phyloP scores from a whole-genome alignment of 148 eudicot genomes.

The Amaranthus hypochondriacus region DNA sequence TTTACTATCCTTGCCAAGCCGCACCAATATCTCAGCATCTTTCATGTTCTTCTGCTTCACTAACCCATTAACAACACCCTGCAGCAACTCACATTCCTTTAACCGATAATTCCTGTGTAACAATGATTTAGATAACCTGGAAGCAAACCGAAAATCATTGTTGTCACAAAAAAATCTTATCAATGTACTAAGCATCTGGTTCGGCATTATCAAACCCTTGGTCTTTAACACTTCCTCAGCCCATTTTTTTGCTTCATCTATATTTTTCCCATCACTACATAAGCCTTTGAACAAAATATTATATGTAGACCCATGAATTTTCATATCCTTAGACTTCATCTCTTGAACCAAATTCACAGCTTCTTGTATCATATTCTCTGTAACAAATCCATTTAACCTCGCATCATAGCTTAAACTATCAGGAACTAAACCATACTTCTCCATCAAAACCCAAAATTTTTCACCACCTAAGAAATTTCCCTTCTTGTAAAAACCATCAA shows the following conservation, averaged over 20 bases:
- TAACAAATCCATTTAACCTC: slow-evolving; percentile 24
- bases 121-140: slow-evolving; percentile 21
- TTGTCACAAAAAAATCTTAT: slow-evolving; percentile 29
- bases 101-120: slow-evolving; percentile 4
- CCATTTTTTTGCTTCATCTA: slow-evolving; percentile 33
- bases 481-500: slow-evolving; percentile 24
- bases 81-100: slow-evolving; percentile 21
- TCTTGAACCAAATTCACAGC: slow-evolving; percentile 28
- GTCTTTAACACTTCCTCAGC: slow-evolving; percentile 15
- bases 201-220: slow-evolving; percentile 1
- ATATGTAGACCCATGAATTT: slow-evolving; percentile 24
- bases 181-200: slow-evolving; percentile 16
- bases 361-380: slow-evolving; percentile 7
- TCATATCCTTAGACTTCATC: slow-evolving; percentile 22
- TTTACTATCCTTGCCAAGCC: slow-evolving; percentile 25
- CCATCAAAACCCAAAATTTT: slow-evolving; percentile 29
- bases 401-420: slow-evolving; percentile 28
- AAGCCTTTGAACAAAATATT: slow-evolving; percentile 31
- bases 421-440: slow-evolving; percentile 24
- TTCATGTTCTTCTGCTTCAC: slow-evolving; percentile 22
- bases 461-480: slow-evolving; percentile 33
- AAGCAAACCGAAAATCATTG: slow-evolving; percentile 29
- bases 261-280: slow-evolving; percentile 19
- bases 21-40: slow-evolving; percentile 28
- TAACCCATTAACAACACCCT: slow-evolving; percentile 34